These are phyloP conservation scores for Paxillus ammoniavirescens DNA, from an alignment of 768 basidiomycete genomes.

Conservation along the genomic window DNA sequence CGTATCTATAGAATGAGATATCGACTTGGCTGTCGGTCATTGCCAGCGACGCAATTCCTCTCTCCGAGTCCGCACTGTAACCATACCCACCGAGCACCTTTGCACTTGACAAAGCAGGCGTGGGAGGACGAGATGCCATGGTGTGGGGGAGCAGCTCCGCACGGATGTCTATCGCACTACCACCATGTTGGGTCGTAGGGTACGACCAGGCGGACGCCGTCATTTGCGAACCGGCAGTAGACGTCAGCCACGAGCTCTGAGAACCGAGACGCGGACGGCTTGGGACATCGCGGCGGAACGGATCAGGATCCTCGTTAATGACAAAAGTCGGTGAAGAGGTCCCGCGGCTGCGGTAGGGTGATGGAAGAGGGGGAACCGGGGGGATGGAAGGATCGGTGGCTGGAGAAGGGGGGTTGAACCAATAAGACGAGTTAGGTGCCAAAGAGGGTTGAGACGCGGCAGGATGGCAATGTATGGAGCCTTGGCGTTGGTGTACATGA, in stretches of 20 bases:
- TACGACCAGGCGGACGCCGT: slow-evolving; percentile 70
- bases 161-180: slow-evolving; percentile 42
- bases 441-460: slow-evolving; percentile 33
- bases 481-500: slow-evolving; percentile 43
- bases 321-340: slow-evolving; percentile 40
- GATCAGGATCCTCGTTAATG: slow-evolving; percentile 53
- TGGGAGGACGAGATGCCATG: slow-evolving; percentile 43
- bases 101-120: slow-evolving; percentile 54
- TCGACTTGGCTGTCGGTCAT: slow-evolving; percentile 48
- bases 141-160: slow-evolving; percentile 39
- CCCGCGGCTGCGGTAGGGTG: slow-evolving; percentile 51
- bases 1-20: slow-evolving; percentile 50
- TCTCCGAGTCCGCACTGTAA: slow-evolving; percentile 57
- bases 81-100: slow-evolving; percentile 72
- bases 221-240: slow-evolving; percentile 53
- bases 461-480: slow-evolving; percentile 8
- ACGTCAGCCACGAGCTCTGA: slow-evolving; percentile 74
- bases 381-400: slow-evolving; percentile 46
- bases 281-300: slow-evolving; percentile 58
- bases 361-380: slow-evolving; percentile 57
- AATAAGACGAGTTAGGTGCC: slow-evolving; percentile 54
- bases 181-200: slow-evolving; percentile 46
- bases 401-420: slow-evolving; percentile 54
- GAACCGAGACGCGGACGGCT: slow-evolving; percentile 55
- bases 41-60: slow-evolving; percentile 47